Percentiles rank a stretch among this genome's conserved stretches.
Evolutionary conservation across 345 rosid species (phyloP).

Genomic region (Punica granatum): DNA sequence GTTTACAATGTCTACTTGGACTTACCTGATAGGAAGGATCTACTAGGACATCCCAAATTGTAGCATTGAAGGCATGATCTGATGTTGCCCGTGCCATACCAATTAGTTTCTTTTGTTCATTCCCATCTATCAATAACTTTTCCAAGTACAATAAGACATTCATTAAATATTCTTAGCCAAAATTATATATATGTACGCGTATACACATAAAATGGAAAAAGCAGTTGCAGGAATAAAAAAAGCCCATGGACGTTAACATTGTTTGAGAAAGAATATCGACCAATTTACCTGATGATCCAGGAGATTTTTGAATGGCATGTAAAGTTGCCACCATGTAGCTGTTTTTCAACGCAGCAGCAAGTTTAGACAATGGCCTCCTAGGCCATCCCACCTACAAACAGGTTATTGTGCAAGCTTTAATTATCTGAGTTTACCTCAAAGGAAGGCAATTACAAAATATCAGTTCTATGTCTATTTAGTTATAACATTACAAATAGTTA

Average conservation of each 20-base stretch:
- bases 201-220: slow-evolving; percentile 1
- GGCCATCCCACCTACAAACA: slow-evolving; percentile 88
- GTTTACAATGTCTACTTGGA: background rate
- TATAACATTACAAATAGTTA: background rate
- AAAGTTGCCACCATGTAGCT: slow-evolving; percentile 93
- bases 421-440: background rate
- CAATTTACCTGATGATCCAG: slow-evolving; percentile 34
- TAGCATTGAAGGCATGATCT: slow-evolving; percentile 96
- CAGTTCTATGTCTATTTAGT: background rate
- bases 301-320: slow-evolving; percentile 55
- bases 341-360: slow-evolving; percentile 85
- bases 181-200: slow-evolving; percentile 1
- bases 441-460: background rate
- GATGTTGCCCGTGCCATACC: slow-evolving; percentile 99
- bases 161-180: slow-evolving; percentile 48
- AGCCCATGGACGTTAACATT: slow-evolving; percentile 25
- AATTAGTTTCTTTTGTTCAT: slow-evolving; percentile 57
- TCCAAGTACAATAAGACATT: slow-evolving; percentile 88
- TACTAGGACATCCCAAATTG: slow-evolving; percentile 98
- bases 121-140: slow-evolving; percentile 91
- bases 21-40: slow-evolving; percentile 93
- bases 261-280: background rate
- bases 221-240: background rate
- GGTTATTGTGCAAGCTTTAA: background rate
- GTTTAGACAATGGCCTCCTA: slow-evolving; percentile 71